Conservation (phyloP, 352 stramenopile genomes). For the Elongisporangium undulatum region DNA sequence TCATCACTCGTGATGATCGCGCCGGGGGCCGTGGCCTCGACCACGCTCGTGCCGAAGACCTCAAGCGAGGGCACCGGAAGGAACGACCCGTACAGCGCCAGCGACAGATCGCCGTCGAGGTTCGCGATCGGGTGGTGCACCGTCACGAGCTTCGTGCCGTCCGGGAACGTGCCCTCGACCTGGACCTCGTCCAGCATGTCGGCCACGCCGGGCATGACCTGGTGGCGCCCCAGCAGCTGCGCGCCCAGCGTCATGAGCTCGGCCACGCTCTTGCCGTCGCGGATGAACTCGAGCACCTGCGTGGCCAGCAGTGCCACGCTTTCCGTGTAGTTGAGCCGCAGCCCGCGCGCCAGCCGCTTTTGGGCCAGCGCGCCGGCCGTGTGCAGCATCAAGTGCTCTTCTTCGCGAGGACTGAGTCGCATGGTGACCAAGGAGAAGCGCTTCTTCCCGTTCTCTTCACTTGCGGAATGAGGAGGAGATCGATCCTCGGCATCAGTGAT, state of each 20-base stretch:
- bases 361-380: constrained; percentile 91
- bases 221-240: constrained; percentile 80
- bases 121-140: constrained; percentile 91
- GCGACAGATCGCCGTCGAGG: constrained; percentile 85
- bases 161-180: constrained; percentile 96
- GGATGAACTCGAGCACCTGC: constrained; percentile 93
- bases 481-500: too few relatives aligned
- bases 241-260: constrained; percentile 87
- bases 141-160: constrained; percentile 97
- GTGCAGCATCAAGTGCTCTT: constrained; percentile 76
- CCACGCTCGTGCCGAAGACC: constrained; percentile 32
- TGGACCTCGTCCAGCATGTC: constrained; percentile 92
- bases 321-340: constrained; percentile 94
- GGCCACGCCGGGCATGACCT: constrained; percentile 93
- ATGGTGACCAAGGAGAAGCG: constrained; percentile 18
- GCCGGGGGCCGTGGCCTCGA: constrained; percentile 9
- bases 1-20: constrained; percentile 34
- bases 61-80: constrained; percentile 85
- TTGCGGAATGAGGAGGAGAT: too few relatives aligned
- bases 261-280: constrained; percentile 87
- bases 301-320: constrained; percentile 91
- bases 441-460: too few relatives aligned
- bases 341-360: constrained; percentile 90
- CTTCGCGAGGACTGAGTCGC: constrained; percentile 62
- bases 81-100: constrained; percentile 94